These are phyloP conservation scores for Macrophomina pseudophaseolina DNA, from an alignment of 2,329 filamentous ascomycete genomes.

Conservation along the genomic window DNA sequence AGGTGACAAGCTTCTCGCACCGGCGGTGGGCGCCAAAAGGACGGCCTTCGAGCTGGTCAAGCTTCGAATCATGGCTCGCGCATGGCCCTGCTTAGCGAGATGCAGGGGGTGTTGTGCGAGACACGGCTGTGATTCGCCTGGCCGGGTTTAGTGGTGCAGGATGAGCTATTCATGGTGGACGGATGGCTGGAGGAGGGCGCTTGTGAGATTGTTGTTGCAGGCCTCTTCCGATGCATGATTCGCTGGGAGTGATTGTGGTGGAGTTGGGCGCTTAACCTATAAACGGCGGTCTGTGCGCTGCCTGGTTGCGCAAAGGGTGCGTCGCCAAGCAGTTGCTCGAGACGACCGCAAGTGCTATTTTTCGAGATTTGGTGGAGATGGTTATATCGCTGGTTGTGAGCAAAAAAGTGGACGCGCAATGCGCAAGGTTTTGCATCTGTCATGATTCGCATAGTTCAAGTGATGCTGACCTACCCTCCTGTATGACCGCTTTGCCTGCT, in stretches of 20 bases:
- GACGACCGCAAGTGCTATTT: background rate
- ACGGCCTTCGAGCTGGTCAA: constrained; percentile 1
- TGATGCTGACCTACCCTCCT: background rate
- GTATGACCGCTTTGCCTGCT: constrained; percentile 1
- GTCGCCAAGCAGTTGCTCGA: constrained; percentile 1
- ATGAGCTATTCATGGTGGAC: constrained; percentile 19
- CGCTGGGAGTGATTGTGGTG: background rate
- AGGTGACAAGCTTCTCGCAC: constrained; percentile 12
- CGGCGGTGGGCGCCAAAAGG: constrained; percentile 13
- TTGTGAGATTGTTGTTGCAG: constrained; percentile 19
- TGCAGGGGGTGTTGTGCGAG: background rate
- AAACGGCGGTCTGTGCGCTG: constrained; percentile 3
- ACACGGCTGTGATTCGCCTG: constrained; percentile 3
- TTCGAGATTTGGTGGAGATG: background rate
- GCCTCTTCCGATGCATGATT: background rate
- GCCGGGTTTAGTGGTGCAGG: background rate
- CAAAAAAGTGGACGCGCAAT: constrained; percentile 8
- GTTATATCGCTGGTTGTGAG: background rate
- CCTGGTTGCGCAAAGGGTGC: background rate
- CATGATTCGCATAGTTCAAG: constrained; percentile 14
- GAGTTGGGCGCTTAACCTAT: constrained; percentile 18
- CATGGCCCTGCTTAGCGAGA: background rate
- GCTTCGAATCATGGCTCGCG: constrained; percentile 17
- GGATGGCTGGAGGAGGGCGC: constrained; percentile 19
- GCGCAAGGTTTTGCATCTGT: background rate